A percentile compares a stretch with the other conserved stretches of the same genome.
These are phyloP conservation scores for Blastocrithidia nonstop DNA, from an alignment of 208 protist genomes.

Conservation along the genomic window DNA sequence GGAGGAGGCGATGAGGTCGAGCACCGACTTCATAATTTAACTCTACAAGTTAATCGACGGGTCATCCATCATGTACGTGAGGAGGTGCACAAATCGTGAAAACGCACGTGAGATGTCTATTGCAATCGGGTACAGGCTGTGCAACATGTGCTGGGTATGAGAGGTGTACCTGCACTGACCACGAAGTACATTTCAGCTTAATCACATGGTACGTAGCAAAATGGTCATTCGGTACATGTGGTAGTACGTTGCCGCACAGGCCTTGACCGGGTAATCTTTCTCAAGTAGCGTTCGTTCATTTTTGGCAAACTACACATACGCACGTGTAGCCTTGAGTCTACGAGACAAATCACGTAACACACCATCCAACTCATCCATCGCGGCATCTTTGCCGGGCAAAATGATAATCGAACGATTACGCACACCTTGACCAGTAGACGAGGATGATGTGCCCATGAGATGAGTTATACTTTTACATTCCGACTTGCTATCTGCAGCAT, in stretches of 20 bases:
- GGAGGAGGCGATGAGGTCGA: slow-evolving; percentile 40
- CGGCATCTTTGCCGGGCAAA: slow-evolving; percentile 15
- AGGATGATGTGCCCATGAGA: too few relatives aligned
- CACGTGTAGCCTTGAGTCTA: slow-evolving; percentile 45
- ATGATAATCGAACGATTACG: slow-evolving; percentile 38
- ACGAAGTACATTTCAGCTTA: slow-evolving; percentile 71
- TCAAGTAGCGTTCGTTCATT: slow-evolving; percentile 59
- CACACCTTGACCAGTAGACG: slow-evolving; percentile 5
- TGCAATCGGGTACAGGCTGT: slow-evolving; percentile 45
- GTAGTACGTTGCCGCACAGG: slow-evolving; percentile 38
- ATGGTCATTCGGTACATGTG: slow-evolving; percentile 69
- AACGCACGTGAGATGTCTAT: slow-evolving; percentile 41
- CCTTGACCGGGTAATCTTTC: slow-evolving; percentile 53
- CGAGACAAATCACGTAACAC: slow-evolving; percentile 27
- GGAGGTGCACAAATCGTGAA: slow-evolving; percentile 32
- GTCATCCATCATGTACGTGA: slow-evolving; percentile 53
- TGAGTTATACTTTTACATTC: neutral
- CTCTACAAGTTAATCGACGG: slow-evolving; percentile 45
- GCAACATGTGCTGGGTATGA: slow-evolving; percentile 38
- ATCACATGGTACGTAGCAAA: slow-evolving; percentile 66
- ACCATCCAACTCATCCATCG: slow-evolving; percentile 31
- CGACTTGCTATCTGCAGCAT: neutral
- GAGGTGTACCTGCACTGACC: slow-evolving; percentile 31
- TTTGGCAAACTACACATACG: slow-evolving; percentile 59
- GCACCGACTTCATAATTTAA: slow-evolving; percentile 49